Percentiles rank a stretch among this genome's conserved stretches.
phyloP scores from a whole-genome alignment of 345 rosid species.

The Chamaenerion angustifolium region DNA sequence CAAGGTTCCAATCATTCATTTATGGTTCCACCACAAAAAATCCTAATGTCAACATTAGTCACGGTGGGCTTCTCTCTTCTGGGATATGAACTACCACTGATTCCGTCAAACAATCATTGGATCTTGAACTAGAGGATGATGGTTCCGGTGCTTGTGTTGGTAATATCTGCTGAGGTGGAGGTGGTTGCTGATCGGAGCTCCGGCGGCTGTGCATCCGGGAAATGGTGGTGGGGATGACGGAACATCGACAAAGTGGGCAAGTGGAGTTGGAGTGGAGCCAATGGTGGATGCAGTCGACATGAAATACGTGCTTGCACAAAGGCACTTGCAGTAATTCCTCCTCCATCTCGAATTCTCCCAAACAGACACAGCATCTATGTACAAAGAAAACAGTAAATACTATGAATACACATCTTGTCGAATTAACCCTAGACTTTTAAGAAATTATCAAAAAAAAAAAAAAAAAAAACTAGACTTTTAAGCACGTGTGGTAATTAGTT shows the following conservation, averaged over 20 bases:
- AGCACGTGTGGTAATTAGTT: no score
- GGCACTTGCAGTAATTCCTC: conserved; percentile 84
- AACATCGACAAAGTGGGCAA: conserved; percentile 81
- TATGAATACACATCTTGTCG: background rate
- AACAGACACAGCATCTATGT: conserved; percentile 78
- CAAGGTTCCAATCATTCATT: no score
- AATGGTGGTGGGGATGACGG: conserved; percentile 26
- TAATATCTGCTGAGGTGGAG: background rate
- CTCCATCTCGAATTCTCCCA: conserved; percentile 78
- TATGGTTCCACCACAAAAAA: background rate
- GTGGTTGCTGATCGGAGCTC: no score
- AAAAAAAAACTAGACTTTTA: no score
- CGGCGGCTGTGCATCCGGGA: conserved; percentile 15
- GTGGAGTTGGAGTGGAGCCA: conserved; percentile 84
- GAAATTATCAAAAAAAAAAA: no score
- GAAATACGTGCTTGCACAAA: conserved; percentile 77
- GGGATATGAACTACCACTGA: background rate
- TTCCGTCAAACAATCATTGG: conserved; percentile 1
- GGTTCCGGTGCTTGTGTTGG: background rate
- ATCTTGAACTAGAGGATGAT: conserved; percentile 1
- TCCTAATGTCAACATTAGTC: background rate
- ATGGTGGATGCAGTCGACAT: conserved; percentile 62
- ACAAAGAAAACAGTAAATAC: conserved; percentile 6
- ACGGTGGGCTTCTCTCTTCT: background rate
- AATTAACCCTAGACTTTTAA: no score